Evolutionary conservation across 176 grass and related monocot species (phyloP), one percentile per base, ranked within the genome.

Genomic region (Oryza glaberrima): DNA sequence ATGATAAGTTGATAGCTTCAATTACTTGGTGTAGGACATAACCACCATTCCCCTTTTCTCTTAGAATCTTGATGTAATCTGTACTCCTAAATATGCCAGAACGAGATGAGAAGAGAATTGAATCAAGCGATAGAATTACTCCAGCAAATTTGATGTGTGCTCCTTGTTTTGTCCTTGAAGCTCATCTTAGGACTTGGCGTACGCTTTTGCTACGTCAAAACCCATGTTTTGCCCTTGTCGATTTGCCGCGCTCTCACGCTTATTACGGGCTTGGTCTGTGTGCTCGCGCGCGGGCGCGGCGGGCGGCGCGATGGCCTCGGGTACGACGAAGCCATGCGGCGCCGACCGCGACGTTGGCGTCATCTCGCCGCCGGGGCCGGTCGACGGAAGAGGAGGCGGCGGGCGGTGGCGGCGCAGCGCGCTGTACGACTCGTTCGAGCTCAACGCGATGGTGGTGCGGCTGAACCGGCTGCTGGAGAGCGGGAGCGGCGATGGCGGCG

Each of bases 341-440:
- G 9, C 44, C 22, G 88, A 71, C 11, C 52, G 36, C 9, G 23
- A 14, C 69, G 30, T 6, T 0, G 30, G 30, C 2, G 36, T n/a
- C 20, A 43, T 15, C 14, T 6, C 54, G 17, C 54, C 54, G 54
- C 6, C 2, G 19, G 7, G 0, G 26, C 22, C 49, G 3, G 81
- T 67, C 22, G 71, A 13, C 16, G 19, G 6, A 2, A 58, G 54
- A 9, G 54, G 54, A 26, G 67, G 4, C 63, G 43, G 51, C 5
- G 15, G 79, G 23, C 1, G 40, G 23, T 70, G 48, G 30, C 30
- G 30, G 30, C 75, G 89, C 44, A 84, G 84, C 84, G 85, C 79
- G 32, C 81, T 94, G 81, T 91, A 89, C 67, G 87, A 94, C 87
- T 91, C 92, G 51, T 91, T 89, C 68, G 89, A 92, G 87, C 87